Conservation (phyloP, 2,329 filamentous ascomycete species). For the Diplodia sapinea region DNA sequence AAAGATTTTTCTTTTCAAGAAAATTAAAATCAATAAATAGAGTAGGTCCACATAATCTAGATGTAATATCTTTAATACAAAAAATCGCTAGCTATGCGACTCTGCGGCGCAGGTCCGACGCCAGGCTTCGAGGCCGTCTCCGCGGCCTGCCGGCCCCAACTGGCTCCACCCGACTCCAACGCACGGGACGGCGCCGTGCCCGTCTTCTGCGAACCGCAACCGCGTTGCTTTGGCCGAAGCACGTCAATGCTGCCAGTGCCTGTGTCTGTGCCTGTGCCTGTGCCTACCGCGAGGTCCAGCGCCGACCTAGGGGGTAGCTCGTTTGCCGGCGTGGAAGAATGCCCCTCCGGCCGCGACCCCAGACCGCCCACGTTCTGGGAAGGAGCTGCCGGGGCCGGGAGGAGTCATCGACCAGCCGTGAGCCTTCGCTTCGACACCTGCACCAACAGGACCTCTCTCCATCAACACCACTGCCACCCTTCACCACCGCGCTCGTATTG, state of each 20-base stretch:
- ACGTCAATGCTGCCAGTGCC: background rate
- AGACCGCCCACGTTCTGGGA: background rate
- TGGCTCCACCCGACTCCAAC: background rate
- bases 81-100: constrained; percentile 1
- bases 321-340: background rate
- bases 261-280: background rate
- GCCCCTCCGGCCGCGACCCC: background rate
- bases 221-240: background rate
- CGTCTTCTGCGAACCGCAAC: background rate
- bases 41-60: no score
- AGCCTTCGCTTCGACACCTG: background rate
- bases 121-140: constrained; percentile 2
- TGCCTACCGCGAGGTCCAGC: background rate
- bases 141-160: background rate
- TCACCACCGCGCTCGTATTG: constrained; percentile 1
- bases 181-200: no score
- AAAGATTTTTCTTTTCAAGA: no score
- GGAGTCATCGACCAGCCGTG: constrained; percentile 12
- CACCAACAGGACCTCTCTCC: background rate
- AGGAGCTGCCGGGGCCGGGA: background rate
- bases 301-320: no score
- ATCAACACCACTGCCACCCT: constrained; percentile 11
- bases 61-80: no score
- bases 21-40: no score
- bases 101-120: constrained; percentile 7